Percentiles rank a stretch among this genome's conserved stretches.
These are phyloP conservation scores for Rhynchospora tenuis DNA, from an alignment of 176 grass and related monocot genomes.

Conservation along the genomic window DNA sequence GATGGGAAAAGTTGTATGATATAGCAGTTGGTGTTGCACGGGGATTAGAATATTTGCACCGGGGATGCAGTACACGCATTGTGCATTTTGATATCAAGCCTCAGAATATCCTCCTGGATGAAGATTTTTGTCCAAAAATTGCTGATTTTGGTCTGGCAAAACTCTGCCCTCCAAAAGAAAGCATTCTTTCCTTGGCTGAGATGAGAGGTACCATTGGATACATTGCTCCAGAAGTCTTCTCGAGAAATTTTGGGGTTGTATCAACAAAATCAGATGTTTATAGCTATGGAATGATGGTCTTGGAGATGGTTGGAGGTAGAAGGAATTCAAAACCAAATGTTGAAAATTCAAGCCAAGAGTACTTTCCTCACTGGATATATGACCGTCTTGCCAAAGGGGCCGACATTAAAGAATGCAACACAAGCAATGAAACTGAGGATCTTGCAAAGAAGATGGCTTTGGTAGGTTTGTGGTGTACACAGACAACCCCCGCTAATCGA, in stretches of 20 bases:
- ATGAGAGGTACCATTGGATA: slow-evolving; percentile 46
- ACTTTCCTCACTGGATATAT: slow-evolving; percentile 58
- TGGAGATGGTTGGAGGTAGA: slow-evolving; percentile 47
- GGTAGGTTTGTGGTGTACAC: slow-evolving; percentile 52
- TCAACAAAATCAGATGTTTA: slow-evolving; percentile 45
- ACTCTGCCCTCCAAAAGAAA: slow-evolving; percentile 38
- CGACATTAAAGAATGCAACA: slow-evolving; percentile 8
- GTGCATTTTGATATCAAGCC: slow-evolving; percentile 58
- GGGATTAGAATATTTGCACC: slow-evolving; percentile 49
- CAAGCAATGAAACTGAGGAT: slow-evolving; percentile 15
- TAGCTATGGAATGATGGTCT: slow-evolving; percentile 44
- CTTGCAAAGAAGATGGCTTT: slow-evolving; percentile 26
- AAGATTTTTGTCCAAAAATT: slow-evolving; percentile 43
- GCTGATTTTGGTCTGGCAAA: slow-evolving; percentile 55
- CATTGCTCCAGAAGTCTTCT: slow-evolving; percentile 52
- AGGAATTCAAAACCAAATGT: slow-evolving; percentile 37
- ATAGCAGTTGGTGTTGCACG: slow-evolving; percentile 37
- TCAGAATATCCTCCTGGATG: slow-evolving; percentile 47
- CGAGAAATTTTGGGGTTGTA: slow-evolving; percentile 29
- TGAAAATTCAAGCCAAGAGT: slow-evolving; percentile 22
- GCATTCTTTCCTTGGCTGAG: slow-evolving; percentile 40
- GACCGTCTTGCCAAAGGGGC: slow-evolving; percentile 25
- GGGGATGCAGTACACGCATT: slow-evolving; percentile 34
- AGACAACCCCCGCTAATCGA: slow-evolving; percentile 19
- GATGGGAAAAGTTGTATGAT: slow-evolving; percentile 32